These are phyloP conservation scores for Pleurotus cornucopiae DNA, from an alignment of 768 basidiomycete species.

Conservation along the genomic window DNA sequence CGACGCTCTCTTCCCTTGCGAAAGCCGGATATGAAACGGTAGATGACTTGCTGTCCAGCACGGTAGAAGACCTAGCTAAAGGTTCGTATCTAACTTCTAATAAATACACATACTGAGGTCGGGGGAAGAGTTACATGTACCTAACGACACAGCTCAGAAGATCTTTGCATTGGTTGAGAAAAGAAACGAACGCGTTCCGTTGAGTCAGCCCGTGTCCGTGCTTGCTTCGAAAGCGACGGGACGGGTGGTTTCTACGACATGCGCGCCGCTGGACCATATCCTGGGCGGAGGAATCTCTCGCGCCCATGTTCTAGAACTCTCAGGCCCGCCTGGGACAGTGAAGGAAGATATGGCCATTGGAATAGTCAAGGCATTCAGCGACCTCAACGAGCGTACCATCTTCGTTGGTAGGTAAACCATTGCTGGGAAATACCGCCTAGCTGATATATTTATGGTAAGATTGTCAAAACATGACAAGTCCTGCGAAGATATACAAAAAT, in stretches of 20 bases:
- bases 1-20: conserved; percentile 41
- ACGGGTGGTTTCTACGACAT: conserved; percentile 35
- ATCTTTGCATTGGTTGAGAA: conserved; percentile 39
- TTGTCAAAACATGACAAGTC: conserved; percentile 39
- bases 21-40: conserved; percentile 56
- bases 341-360: conserved; percentile 55
- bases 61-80: conserved; percentile 44
- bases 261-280: conserved; percentile 49
- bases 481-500: conserved; percentile 23
- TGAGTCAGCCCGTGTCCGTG: conserved; percentile 58
- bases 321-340: conserved; percentile 70
- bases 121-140: conserved; percentile 45
- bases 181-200: conserved; percentile 21
- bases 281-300: conserved; percentile 60
- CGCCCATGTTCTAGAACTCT: conserved; percentile 67
- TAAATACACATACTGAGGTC: not conserved
- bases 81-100: conserved; percentile 29
- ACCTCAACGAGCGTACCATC: conserved; percentile 47
- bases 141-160: conserved; percentile 39
- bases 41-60: conserved; percentile 41
- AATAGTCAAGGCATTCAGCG: conserved; percentile 44
- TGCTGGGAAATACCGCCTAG: conserved; percentile 7
- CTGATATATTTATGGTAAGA: conserved; percentile 24
- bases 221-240: conserved; percentile 18
- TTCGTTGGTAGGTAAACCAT: conserved; percentile 51